Percentiles rank a stretch among this genome's conserved stretches.
These are phyloP conservation scores for Coniophora puteana DNA, from an alignment of 1,284 basidiomycete species.

Conservation along the genomic window DNA sequence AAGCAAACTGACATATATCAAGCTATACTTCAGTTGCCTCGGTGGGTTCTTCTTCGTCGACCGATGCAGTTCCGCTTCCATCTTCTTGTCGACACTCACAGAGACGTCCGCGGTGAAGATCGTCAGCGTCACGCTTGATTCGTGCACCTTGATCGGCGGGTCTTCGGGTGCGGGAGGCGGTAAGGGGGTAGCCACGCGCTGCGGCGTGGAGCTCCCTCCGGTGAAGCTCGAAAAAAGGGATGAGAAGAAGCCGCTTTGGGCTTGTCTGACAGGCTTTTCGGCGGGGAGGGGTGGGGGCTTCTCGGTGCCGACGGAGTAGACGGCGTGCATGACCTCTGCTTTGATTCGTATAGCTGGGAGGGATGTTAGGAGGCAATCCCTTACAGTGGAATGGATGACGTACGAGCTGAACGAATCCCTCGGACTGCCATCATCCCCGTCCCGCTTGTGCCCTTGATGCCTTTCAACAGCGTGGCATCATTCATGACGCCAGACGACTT, in stretches of 20 bases:
- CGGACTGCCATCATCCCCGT: conserved; percentile 65
- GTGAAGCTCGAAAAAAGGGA: conserved; percentile 70
- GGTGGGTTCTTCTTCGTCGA: conserved; percentile 97
- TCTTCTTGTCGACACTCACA: conserved; percentile 71
- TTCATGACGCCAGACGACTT: conserved; percentile 67
- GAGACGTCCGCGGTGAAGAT: conserved; percentile 83
- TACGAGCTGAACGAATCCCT: conserved; percentile 63
- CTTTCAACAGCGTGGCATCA: too few relatives aligned
- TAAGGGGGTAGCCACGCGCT: conserved; percentile 39
- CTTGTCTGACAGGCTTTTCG: conserved; percentile 27
- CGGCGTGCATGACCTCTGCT: conserved; percentile 81
- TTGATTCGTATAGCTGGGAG: conserved; percentile 70
- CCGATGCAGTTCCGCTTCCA: conserved; percentile 78
- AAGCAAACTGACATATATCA: conserved; percentile 73
- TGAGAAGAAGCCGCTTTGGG: conserved; percentile 67
- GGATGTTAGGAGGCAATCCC: conserved; percentile 5
- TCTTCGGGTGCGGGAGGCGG: conserved; percentile 35
- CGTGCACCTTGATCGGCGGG: conserved; percentile 55
- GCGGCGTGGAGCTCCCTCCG: conserved; percentile 35
- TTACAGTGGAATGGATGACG: conserved; percentile 17
- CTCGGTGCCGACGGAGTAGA: conserved; percentile 70
- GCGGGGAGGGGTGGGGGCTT: conserved; percentile 39
- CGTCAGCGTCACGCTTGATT: conserved; percentile 71
- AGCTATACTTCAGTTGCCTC: conserved; percentile 68
- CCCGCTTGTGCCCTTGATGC: conserved; percentile 43